Percentiles rank a stretch among this genome's conserved stretches.
Conservation (phyloP, 2,329 filamentous ascomycete genomes). For the Periconia sp. region DNA sequence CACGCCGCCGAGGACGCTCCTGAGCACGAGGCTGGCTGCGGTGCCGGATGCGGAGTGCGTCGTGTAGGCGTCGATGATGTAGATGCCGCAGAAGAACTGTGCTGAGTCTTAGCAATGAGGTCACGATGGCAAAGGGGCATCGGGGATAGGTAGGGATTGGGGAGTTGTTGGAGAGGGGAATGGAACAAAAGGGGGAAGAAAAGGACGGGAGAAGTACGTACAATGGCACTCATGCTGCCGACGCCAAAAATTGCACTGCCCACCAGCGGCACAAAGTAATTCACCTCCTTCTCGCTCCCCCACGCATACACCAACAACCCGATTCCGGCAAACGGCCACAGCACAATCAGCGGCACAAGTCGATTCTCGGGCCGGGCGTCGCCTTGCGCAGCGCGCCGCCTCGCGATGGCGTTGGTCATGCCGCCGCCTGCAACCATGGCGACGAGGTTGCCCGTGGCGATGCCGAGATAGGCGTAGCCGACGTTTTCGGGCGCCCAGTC, state of each 20-base stretch:
- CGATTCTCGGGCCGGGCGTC: slow-evolving; percentile 21
- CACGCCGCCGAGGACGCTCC: slow-evolving; percentile 17
- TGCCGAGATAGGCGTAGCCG: slow-evolving; percentile 10
- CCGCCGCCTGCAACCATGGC: slow-evolving; percentile 24
- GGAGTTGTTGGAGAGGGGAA: not conserved
- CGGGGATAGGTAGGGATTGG: too few species aligned
- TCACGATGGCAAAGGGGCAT: too few species aligned
- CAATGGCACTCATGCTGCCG: slow-evolving; percentile 20
- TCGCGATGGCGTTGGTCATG: slow-evolving; percentile 30
- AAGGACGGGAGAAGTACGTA: slow-evolving; percentile 5
- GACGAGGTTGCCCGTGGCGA: slow-evolving; percentile 61
- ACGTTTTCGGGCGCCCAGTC: slow-evolving; percentile 6
- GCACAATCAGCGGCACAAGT: slow-evolving; percentile 12
- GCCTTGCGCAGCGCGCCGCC: slow-evolving; percentile 15
- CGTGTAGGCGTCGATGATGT: slow-evolving; percentile 10
- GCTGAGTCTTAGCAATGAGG: not conserved
- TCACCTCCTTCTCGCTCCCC: slow-evolving; percentile 3
- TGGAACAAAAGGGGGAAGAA: not conserved
- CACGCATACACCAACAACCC: slow-evolving; percentile 20
- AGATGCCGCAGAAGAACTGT: slow-evolving; percentile 7
- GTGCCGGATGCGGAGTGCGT: slow-evolving; percentile 35
- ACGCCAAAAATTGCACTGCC: slow-evolving; percentile 54
- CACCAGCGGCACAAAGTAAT: slow-evolving; percentile 48
- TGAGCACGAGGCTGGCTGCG: slow-evolving; percentile 30
- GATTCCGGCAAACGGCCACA: slow-evolving; percentile 34